Conservation (phyloP, 352 stramenopile species). For the Halophytophthora polymorphica region DNA sequence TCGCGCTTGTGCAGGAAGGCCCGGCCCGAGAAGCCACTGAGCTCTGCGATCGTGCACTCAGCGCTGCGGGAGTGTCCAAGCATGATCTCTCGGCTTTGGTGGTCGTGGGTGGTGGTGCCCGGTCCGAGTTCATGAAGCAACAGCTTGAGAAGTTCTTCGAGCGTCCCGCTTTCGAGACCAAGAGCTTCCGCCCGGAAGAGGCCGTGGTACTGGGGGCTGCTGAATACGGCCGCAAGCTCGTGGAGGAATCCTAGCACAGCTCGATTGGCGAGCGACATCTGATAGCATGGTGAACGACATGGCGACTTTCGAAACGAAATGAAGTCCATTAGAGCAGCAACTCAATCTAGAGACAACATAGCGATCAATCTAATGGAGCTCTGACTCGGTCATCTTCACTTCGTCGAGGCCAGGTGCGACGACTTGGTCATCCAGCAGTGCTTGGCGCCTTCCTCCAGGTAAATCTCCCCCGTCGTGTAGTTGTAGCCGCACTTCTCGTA, state of each 20-base stretch:
- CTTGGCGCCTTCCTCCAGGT: slow-evolving; percentile 46
- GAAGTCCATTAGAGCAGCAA: not conserved
- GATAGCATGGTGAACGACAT: no score
- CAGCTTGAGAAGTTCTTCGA: slow-evolving; percentile 56
- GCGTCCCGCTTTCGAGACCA: slow-evolving; percentile 38
- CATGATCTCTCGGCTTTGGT: slow-evolving; percentile 45
- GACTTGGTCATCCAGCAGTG: slow-evolving; percentile 60
- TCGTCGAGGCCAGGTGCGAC: slow-evolving; percentile 4
- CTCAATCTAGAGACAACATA: no score
- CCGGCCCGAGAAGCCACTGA: slow-evolving; percentile 26
- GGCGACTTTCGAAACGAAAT: not conserved
- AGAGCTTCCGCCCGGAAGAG: slow-evolving; percentile 55
- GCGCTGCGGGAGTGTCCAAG: slow-evolving; percentile 30
- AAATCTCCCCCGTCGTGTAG: slow-evolving; percentile 44
- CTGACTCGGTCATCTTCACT: slow-evolving; percentile 1
- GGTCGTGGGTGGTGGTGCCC: slow-evolving; percentile 53
- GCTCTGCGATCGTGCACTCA: slow-evolving; percentile 37
- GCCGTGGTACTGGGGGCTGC: slow-evolving; percentile 56
- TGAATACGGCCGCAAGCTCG: slow-evolving; percentile 48
- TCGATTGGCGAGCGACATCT: no score
- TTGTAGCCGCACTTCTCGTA: slow-evolving; percentile 70
- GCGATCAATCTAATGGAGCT: no score
- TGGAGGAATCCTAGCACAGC: slow-evolving; percentile 25
- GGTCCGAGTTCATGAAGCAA: slow-evolving; percentile 46
- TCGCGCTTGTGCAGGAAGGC: slow-evolving; percentile 41